Conservation (phyloP, 148 eudicot species). For the Camellia lanceoleosa region DNA sequence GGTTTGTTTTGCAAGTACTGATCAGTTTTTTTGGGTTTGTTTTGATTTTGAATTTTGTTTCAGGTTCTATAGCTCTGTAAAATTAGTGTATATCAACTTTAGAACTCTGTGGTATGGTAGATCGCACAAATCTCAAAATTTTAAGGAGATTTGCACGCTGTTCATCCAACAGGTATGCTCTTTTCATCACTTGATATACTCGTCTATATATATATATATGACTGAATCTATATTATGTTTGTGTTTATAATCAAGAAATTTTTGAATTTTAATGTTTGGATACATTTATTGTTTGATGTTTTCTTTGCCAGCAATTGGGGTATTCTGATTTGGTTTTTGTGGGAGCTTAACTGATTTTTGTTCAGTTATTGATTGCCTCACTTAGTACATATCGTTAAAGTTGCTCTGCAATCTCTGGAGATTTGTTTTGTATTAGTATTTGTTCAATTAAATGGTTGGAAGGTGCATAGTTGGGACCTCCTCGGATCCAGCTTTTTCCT, state of each 20-base stretch:
- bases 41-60: background rate
- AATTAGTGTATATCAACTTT: background rate
- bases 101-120: background rate
- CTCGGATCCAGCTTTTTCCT: background rate
- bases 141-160: conserved; percentile 8
- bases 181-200: background rate
- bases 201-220: background rate
- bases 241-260: too few species aligned
- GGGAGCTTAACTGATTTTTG: background rate
- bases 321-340: background rate
- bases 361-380: background rate
- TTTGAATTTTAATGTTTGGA: background rate
- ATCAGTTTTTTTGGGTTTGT: background rate
- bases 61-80: background rate
- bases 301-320: background rate
- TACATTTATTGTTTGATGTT: background rate
- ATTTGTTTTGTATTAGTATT: background rate
- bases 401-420: background rate
- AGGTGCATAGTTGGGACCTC: background rate
- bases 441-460: background rate
- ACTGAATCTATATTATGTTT: too few species aligned
- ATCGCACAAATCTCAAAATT: conserved; percentile 1
- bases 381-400: background rate
- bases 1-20: background rate
- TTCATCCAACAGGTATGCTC: conserved; percentile 7